Percentiles rank a stretch among this genome's conserved stretches.
These are phyloP conservation scores for Mycothermus thermophilus DNA, from an alignment of 495 filamentous ascomycete genomes.

Conservation along the genomic window DNA sequence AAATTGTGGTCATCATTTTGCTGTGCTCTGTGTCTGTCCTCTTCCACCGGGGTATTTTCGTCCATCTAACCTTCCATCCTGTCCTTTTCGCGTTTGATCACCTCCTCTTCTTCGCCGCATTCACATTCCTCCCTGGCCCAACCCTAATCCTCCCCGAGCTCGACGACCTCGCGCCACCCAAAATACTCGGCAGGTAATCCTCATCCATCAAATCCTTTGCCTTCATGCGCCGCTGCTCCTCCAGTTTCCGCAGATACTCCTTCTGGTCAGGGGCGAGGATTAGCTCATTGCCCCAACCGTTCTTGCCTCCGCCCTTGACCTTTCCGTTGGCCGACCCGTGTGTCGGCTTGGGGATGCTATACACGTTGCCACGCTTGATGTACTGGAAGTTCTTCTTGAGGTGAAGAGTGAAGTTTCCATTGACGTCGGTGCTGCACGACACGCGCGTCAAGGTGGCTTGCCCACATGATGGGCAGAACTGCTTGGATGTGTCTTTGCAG, in stretches of 20 bases:
- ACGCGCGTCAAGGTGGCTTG: conserved; percentile 76
- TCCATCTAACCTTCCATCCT: too few species aligned
- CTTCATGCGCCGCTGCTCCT: conserved; percentile 48
- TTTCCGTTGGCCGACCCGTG: conserved; percentile 68
- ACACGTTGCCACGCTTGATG: conserved; percentile 83
- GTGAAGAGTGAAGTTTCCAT: conserved; percentile 74
- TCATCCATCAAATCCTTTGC: conserved; percentile 85
- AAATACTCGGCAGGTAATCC: conserved; percentile 76
- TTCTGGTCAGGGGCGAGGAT: conserved; percentile 94
- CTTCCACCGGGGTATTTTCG: too few species aligned
- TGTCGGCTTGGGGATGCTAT: conserved; percentile 82
- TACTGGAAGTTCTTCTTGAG: conserved; percentile 92
- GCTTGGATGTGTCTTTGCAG: conserved; percentile 71
- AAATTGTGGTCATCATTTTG: background rate
- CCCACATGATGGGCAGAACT: conserved; percentile 89
- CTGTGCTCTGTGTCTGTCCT: too few species aligned
- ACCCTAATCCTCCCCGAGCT: conserved; percentile 56
- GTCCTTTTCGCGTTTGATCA: too few species aligned
- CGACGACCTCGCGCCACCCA: conserved; percentile 61
- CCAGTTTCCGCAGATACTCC: conserved; percentile 59
- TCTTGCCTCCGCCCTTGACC: conserved; percentile 64
- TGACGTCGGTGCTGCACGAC: conserved; percentile 64
- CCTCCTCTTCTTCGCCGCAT: conserved; percentile 52
- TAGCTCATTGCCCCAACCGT: conserved; percentile 65
- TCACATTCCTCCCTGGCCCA: conserved; percentile 76